These are phyloP conservation scores for Phytophthora sojae DNA, from an alignment of 352 stramenopile species.

Conservation along the genomic window DNA sequence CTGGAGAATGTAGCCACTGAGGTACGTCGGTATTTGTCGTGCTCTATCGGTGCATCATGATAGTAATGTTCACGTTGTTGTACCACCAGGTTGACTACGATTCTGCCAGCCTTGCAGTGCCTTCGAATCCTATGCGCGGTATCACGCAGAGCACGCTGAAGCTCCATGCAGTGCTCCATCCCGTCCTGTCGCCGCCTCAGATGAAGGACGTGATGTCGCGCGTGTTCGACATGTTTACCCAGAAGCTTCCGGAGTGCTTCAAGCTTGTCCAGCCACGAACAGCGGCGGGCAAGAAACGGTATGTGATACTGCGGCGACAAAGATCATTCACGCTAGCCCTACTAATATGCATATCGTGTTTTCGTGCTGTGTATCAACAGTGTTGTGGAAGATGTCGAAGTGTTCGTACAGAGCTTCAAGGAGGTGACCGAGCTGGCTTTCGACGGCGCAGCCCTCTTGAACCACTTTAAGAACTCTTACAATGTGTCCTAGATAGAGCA, in stretches of 20 bases:
- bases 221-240: constrained; percentile 89
- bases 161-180: constrained; percentile 94
- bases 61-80: constrained; percentile 31
- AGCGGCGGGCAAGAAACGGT: constrained; percentile 74
- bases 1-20: constrained; percentile 81
- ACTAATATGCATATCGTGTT: constrained; percentile 3
- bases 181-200: constrained; percentile 93
- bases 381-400: constrained; percentile 76
- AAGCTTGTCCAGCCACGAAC: constrained; percentile 85
- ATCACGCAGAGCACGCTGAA: constrained; percentile 95
- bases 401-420: constrained; percentile 78
- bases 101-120: constrained; percentile 57
- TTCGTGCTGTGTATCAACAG: constrained; percentile 28
- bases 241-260: constrained; percentile 92
- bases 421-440: constrained; percentile 76
- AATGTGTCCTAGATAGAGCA: constrained; percentile 50
- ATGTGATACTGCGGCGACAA: constrained; percentile 12
- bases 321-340: neutral
- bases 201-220: constrained; percentile 96
- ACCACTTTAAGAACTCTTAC: constrained; percentile 70
- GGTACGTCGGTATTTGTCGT: constrained; percentile 28
- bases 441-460: constrained; percentile 65
- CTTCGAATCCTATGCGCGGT: constrained; percentile 90
- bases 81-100: constrained; percentile 78
- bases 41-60: constrained; percentile 30